Conservation (phyloP, 2,329 filamentous ascomycete species). For the Hymenoscyphus fraxineus region DNA sequence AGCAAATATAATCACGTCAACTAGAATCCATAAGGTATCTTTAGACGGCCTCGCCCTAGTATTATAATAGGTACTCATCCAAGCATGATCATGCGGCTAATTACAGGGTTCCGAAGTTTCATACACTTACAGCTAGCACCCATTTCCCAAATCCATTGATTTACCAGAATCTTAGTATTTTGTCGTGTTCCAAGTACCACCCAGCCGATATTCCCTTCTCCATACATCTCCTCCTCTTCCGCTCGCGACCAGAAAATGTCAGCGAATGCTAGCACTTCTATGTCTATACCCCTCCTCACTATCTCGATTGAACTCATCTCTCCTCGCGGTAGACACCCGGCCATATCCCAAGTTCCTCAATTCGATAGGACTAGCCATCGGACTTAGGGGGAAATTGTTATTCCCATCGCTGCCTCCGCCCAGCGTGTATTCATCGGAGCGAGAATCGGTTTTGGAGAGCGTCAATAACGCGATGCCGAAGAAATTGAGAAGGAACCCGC, state of each 20-base stretch:
- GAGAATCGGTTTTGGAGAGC: background rate
- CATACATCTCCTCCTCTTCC: too few relatives aligned
- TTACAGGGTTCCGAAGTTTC: too few relatives aligned
- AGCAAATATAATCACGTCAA: too few relatives aligned
- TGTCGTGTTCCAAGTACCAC: too few relatives aligned
- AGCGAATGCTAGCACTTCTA: background rate
- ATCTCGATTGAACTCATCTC: background rate
- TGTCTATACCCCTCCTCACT: background rate
- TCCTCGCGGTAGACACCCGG: background rate
- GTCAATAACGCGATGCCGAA: slow-evolving; percentile 49
- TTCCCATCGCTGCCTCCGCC: background rate
- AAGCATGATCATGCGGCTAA: too few relatives aligned
- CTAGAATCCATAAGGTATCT: too few relatives aligned
- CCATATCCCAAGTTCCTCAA: background rate
- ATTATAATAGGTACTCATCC: too few relatives aligned
- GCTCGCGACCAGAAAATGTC: background rate
- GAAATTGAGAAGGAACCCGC: slow-evolving; percentile 92
- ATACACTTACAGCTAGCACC: too few relatives aligned
- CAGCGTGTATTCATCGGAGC: background rate
- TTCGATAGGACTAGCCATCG: background rate
- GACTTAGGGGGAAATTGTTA: background rate
- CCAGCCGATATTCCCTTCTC: too few relatives aligned
- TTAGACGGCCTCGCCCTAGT: too few relatives aligned
- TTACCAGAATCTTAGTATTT: too few relatives aligned
- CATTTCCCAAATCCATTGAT: too few relatives aligned